Evolutionary conservation across 805 yeast species (phyloP).

Genomic region (Metschnikowia reukaufii): DNA sequence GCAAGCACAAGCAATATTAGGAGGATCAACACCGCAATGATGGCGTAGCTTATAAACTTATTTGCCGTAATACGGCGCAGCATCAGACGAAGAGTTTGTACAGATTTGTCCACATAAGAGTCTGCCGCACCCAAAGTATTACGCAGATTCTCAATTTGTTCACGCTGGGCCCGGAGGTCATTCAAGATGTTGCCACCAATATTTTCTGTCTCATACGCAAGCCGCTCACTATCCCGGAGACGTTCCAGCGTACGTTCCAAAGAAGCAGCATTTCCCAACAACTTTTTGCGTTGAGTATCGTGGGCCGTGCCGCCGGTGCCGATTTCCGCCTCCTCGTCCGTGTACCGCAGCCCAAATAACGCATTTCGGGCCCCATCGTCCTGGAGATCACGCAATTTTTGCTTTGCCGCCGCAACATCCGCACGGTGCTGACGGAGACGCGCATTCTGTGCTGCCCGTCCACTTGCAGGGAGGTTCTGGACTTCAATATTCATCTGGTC

Average conservation of each 20-base stretch:
- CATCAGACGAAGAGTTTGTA: constrained; percentile 86
- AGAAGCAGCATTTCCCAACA: constrained; percentile 74
- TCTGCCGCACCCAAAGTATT: constrained; percentile 88
- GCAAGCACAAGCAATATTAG: constrained; percentile 81
- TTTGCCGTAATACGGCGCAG: constrained; percentile 90
- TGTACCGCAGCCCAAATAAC: constrained; percentile 60
- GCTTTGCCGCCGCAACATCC: constrained; percentile 58
- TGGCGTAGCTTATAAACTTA: constrained; percentile 85
- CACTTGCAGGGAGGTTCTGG: constrained; percentile 74
- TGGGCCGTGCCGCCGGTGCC: constrained; percentile 24
- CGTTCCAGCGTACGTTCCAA: constrained; percentile 82
- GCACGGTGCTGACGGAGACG: constrained; percentile 70
- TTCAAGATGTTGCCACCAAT: constrained; percentile 88
- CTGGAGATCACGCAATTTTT: constrained; percentile 51
- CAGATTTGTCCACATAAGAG: constrained; percentile 84
- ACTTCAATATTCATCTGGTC: constrained; percentile 90
- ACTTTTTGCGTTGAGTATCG: constrained; percentile 75
- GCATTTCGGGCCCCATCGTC: constrained; percentile 73
- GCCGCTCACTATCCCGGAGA: constrained; percentile 80
- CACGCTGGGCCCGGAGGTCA: constrained; percentile 90
- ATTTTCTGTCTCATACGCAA: constrained; percentile 89
- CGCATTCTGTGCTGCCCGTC: constrained; percentile 68
- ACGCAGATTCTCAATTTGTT: constrained; percentile 83
- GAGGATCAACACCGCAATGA: constrained; percentile 81
- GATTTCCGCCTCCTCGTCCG: constrained; percentile 28